Conservation (phyloP, 1,139 yeast genomes). For the Hansenula lynferdii region DNA sequence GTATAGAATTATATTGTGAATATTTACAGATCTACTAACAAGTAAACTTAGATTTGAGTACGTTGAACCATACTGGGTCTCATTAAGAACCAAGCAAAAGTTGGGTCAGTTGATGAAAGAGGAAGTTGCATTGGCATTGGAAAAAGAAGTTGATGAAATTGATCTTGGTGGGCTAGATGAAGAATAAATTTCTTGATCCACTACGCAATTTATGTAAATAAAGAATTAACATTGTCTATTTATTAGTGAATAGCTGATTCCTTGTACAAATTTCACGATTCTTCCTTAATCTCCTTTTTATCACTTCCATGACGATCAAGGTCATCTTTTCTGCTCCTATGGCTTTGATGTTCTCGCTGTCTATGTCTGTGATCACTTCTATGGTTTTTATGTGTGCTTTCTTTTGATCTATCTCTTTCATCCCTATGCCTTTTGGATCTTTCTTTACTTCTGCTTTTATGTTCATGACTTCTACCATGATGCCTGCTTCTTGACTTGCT, state of each 20-base stretch:
- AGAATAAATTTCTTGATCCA: not conserved
- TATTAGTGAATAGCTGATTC: too few species aligned
- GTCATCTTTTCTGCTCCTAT: not conserved
- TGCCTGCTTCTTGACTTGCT: not conserved
- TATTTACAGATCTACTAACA: not conserved
- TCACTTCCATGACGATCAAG: not conserved
- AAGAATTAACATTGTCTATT: too few species aligned
- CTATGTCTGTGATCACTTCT: too few species aligned
- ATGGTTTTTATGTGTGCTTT: too few species aligned
- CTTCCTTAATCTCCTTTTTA: too few species aligned
- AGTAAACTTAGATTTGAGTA: constrained; percentile 41
- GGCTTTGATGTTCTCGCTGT: too few species aligned
- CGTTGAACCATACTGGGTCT: constrained; percentile 51
- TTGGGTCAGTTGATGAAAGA: constrained; percentile 41
- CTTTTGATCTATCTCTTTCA: too few species aligned
- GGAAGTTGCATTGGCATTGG: constrained; percentile 40
- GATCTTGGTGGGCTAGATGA: constrained; percentile 12
- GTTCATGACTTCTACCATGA: not conserved
- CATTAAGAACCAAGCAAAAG: constrained; percentile 45
- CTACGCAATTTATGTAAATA: not conserved
- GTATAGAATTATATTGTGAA: constrained; percentile 3
- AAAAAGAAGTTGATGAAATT: constrained; percentile 20
- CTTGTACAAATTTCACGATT: too few species aligned
- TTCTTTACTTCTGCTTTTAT: not conserved
- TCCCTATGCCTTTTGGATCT: constrained; percentile 1